phyloP scores from a whole-genome alignment of 2,329 filamentous ascomycete species.

The Aspergillus proliferans region DNA sequence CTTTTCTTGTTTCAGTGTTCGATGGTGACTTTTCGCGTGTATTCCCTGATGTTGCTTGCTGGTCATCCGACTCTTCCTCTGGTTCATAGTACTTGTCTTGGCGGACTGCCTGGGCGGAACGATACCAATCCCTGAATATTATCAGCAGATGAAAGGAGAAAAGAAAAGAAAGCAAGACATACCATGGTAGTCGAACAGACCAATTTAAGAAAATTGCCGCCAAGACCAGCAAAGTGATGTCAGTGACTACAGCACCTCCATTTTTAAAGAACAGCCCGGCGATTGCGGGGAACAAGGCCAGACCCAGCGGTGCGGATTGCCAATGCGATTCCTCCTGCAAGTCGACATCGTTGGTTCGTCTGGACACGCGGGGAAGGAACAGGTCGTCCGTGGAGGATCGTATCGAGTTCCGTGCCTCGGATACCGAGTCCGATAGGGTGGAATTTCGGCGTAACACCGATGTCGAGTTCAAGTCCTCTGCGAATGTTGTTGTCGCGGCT shows the following conservation, averaged over 20 bases:
- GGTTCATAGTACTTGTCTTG: constrained; percentile 18
- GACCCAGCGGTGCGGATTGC: constrained; percentile 72
- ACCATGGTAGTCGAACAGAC: constrained; percentile 88
- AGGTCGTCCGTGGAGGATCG: constrained; percentile 65
- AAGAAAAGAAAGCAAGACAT: constrained; percentile 23
- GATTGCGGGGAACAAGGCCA: constrained; percentile 80
- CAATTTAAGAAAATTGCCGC: constrained; percentile 85
- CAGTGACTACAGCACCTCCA: constrained; percentile 75
- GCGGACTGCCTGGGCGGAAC: constrained; percentile 60
- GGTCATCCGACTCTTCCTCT: constrained; percentile 24
- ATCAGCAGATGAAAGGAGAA: neutral
- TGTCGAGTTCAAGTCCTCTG: constrained; percentile 22
- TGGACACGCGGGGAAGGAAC: constrained; percentile 51
- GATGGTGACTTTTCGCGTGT: constrained; percentile 1
- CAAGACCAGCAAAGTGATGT: constrained; percentile 72
- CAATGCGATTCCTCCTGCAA: constrained; percentile 56
- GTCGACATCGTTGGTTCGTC: constrained; percentile 20
- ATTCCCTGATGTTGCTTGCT: constrained; percentile 6
- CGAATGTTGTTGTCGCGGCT: constrained; percentile 27
- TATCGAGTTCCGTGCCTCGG: constrained; percentile 58
- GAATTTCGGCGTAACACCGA: constrained; percentile 62
- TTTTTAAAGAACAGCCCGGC: constrained; percentile 79
- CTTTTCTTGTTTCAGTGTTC: constrained; percentile 2
- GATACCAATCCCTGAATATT: constrained; percentile 61
- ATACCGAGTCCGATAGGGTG: constrained; percentile 68